phyloP scores from a whole-genome alignment of 768 basidiomycete genomes.

The Phaeotremella skinneri region DNA sequence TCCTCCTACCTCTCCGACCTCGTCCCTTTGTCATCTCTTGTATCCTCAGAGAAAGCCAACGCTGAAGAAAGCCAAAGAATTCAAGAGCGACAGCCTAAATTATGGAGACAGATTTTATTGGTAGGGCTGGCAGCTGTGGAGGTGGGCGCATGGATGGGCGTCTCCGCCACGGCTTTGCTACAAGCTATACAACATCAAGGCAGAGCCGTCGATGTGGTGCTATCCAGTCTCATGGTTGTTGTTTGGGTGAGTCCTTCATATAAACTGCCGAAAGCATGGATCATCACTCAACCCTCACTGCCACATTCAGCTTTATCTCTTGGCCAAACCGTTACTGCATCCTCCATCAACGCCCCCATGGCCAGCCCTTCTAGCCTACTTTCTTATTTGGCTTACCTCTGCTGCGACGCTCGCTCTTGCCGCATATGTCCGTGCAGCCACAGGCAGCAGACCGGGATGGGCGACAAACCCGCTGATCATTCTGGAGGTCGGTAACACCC shows the following conservation, averaged over 20 bases:
- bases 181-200: constrained; percentile 8
- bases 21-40: constrained; percentile 32
- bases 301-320: constrained; percentile 24
- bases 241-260: constrained; percentile 46
- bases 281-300: constrained; percentile 5
- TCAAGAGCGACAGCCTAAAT: constrained; percentile 9
- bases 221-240: constrained; percentile 30
- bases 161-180: constrained; percentile 27
- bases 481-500: constrained; percentile 25
- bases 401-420: constrained; percentile 27
- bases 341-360: constrained; percentile 41
- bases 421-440: constrained; percentile 22
- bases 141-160: constrained; percentile 32
- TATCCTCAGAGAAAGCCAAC: constrained; percentile 20
- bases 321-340: constrained; percentile 24
- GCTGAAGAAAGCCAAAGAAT: constrained; percentile 15
- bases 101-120: constrained; percentile 38
- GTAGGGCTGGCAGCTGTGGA: constrained; percentile 24
- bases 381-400: constrained; percentile 26
- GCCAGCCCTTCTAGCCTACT: constrained; percentile 26
- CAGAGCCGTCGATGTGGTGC: constrained; percentile 23
- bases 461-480: constrained; percentile 21
- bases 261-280: not conserved
- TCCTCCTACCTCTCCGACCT: constrained; percentile 31
- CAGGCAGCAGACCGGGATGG: constrained; percentile 26